A percentile compares a stretch with the other conserved stretches of the same genome.
phyloP scores from a whole-genome alignment of 2,329 filamentous ascomycete genomes.

The Chrysoporthe puriensis region DNA sequence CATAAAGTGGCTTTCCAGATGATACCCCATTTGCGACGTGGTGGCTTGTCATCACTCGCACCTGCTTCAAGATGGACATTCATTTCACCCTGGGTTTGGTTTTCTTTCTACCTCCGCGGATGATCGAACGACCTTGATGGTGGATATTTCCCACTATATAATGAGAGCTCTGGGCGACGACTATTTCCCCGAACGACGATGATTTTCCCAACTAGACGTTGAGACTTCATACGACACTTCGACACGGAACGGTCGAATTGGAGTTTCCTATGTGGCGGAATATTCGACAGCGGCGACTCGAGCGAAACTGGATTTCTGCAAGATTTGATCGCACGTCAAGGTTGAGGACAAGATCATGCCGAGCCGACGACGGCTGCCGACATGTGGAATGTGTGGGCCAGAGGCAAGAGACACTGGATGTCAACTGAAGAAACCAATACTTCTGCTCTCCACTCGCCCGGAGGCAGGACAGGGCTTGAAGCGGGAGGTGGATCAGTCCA shows the following conservation, averaged over 20 bases:
- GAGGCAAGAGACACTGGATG: slow-evolving; percentile 48
- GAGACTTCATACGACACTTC: slow-evolving; percentile 29
- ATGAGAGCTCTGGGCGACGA: slow-evolving; percentile 41
- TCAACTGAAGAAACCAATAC: slow-evolving; percentile 40
- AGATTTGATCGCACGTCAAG: slow-evolving; percentile 26
- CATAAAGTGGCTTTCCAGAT: slow-evolving; percentile 48
- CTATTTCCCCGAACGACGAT: slow-evolving; percentile 40
- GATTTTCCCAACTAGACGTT: slow-evolving; percentile 29
- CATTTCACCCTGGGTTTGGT: slow-evolving; percentile 37
- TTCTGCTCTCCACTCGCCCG: slow-evolving; percentile 29
- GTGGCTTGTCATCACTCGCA: slow-evolving; percentile 36
- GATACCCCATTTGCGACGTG: slow-evolving; percentile 41
- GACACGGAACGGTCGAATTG: slow-evolving; percentile 25
- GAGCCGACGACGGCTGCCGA: slow-evolving; percentile 38
- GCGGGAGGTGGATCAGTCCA: slow-evolving; percentile 35
- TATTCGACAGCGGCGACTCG: slow-evolving; percentile 30
- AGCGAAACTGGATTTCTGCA: slow-evolving; percentile 31
- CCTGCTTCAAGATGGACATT: slow-evolving; percentile 45
- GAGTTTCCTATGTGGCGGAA: slow-evolving; percentile 25
- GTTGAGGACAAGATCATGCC: slow-evolving; percentile 36
- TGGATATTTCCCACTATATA: slow-evolving; percentile 37
- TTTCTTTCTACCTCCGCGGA: slow-evolving; percentile 49
- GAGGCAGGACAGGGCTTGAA: slow-evolving; percentile 31
- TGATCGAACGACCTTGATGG: slow-evolving; percentile 51
- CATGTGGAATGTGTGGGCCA: slow-evolving; percentile 44